Conservation (phyloP, 148 eudicot genomes). For the Chenopodium berlandieri region DNA sequence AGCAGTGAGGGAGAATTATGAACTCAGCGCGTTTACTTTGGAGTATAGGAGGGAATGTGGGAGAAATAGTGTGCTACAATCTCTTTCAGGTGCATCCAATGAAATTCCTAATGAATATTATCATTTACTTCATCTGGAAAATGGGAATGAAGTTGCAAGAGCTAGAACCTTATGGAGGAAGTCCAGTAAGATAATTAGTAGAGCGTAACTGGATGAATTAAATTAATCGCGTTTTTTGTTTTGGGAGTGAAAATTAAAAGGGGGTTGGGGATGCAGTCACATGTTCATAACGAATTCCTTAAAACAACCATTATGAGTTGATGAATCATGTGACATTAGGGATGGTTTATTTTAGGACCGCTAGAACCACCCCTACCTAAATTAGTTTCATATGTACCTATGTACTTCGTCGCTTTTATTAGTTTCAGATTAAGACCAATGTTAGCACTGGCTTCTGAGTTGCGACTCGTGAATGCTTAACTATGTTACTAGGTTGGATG, state of each 20-base stretch:
- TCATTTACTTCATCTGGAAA: constrained; percentile 35
- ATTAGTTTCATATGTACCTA: background rate
- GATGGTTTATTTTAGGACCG: too few relatives aligned
- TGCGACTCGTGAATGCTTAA: too few relatives aligned
- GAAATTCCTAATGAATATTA: constrained; percentile 31
- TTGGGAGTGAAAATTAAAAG: background rate
- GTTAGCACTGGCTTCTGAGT: background rate
- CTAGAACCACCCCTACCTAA: too few relatives aligned
- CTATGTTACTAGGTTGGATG: background rate
- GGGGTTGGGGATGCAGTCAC: background rate
- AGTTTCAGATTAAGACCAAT: background rate
- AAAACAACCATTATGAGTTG: background rate
- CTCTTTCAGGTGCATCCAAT: constrained; percentile 47
- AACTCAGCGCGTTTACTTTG: constrained; percentile 44
- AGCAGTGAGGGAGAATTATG: constrained; percentile 47
- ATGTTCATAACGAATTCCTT: background rate
- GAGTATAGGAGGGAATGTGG: constrained; percentile 76
- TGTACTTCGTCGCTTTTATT: background rate
- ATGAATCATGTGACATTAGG: too few relatives aligned
- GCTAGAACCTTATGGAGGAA: constrained; percentile 65
- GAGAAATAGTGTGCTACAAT: constrained; percentile 54
- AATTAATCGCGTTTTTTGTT: background rate
- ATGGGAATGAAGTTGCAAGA: constrained; percentile 68
- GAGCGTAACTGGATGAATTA: background rate
- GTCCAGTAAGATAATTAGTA: background rate